Evolutionary conservation across 495 filamentous ascomycete genomes (phyloP), one percentile per base, ranked within the genome.

Genomic region (Aspergillus ostianus): DNA sequence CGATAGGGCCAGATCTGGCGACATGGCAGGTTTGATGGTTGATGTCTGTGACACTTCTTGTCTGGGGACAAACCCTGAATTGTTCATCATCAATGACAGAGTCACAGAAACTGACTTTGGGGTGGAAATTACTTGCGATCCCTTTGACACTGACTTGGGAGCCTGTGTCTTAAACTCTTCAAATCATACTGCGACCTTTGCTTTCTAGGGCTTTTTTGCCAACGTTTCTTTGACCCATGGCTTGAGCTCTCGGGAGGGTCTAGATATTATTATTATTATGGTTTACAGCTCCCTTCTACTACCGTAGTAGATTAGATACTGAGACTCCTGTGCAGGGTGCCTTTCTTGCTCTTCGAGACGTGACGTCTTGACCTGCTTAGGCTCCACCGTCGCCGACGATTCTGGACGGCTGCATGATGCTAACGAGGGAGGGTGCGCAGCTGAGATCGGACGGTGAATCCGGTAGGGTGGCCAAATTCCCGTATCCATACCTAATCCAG

Each of bases 391-490:
- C 50, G 41, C 56, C 48, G 65, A 68, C 65, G 36, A 55, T 68
- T 68, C 62, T 65, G 65, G 65, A 65, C 65, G 63, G 62, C 58
- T 68, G 65, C 65, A 68, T 63, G 50, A 55, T 60, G 55, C 55
- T 60, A 64, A 63, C 59, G 49, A 51, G 26, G 23, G 49, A 59
- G 52, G 52, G 41, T 48, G 55, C 58, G 47, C 65, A 64, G 58
- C 65, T 67, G 65, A 67, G 65, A 67, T 67, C 59, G 65, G 58
- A 67, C 61, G 65, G 61, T 55, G 59, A 68, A 61, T 59, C 62
- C 65, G 65, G 36, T 45, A 52, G 44, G 47, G 62, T 64, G 65
- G 65, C 65, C 60, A 65, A 53, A 56, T 53, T 51, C 47, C 17
- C 41, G 36, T 41, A 41, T 41, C 13, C 30, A 32, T 32, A 32